Conservation (phyloP, 352 stramenopile genomes). For the Phytophthora melonis region DNA sequence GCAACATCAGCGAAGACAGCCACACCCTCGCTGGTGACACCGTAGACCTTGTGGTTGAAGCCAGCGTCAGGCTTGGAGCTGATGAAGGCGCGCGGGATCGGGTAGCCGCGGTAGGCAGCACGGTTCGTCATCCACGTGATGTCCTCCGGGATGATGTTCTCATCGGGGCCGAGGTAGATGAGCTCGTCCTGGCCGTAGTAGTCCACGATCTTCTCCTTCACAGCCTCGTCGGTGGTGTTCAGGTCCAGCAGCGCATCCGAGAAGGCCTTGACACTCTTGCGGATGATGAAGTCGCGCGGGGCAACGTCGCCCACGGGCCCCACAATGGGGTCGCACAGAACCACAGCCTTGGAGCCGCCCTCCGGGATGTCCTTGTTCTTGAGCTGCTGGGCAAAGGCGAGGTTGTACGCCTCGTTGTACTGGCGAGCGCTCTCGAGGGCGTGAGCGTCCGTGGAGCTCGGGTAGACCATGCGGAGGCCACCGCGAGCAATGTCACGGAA, state of each 20-base stretch:
- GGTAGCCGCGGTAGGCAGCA: slow-evolving; percentile 80
- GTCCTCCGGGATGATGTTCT: slow-evolving; percentile 84
- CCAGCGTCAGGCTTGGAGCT: slow-evolving; percentile 86
- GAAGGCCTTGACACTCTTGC: slow-evolving; percentile 98
- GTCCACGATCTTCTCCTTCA: slow-evolving; percentile 79
- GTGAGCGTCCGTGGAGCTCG: slow-evolving; percentile 67
- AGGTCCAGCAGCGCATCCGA: slow-evolving; percentile 86
- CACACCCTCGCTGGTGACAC: slow-evolving; percentile 87
- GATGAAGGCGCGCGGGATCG: slow-evolving; percentile 86
- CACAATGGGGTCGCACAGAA: slow-evolving; percentile 82
- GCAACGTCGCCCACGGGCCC: slow-evolving; percentile 79
- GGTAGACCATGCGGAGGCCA: slow-evolving; percentile 82
- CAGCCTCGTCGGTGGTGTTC: slow-evolving; percentile 77
- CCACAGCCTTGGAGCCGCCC: slow-evolving; percentile 85
- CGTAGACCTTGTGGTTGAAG: slow-evolving; percentile 91
- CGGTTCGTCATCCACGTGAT: slow-evolving; percentile 89
- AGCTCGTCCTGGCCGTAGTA: slow-evolving; percentile 89
- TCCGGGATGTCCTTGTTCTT: slow-evolving; percentile 93
- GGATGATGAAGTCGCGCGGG: slow-evolving; percentile 90
- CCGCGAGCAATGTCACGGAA: slow-evolving; percentile 87
- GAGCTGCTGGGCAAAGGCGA: slow-evolving; percentile 86
- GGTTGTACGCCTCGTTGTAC: slow-evolving; percentile 88
- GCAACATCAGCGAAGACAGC: slow-evolving; percentile 84
- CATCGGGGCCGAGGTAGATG: slow-evolving; percentile 85
- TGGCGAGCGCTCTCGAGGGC: slow-evolving; percentile 75